Conservation (phyloP, 2,329 filamentous ascomycete species). For the Rachicladosporium sp. region DNA sequence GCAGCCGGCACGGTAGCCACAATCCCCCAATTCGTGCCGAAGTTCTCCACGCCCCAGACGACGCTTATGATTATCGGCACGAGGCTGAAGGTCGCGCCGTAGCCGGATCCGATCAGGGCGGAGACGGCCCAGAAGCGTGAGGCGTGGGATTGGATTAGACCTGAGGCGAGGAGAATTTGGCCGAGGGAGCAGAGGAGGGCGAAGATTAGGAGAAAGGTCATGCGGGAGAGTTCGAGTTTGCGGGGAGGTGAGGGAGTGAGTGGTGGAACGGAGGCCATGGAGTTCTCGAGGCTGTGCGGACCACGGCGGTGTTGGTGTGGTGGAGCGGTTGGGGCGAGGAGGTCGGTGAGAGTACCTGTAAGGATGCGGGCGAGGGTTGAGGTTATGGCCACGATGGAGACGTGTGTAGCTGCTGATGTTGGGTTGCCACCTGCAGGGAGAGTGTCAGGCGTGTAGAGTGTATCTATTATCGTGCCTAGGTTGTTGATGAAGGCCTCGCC, state of each 20-base stretch:
- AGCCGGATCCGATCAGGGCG: slow-evolving; percentile 73
- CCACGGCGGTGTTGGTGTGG: slow-evolving; percentile 46
- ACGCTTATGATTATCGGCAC: slow-evolving; percentile 90
- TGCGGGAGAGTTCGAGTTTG: slow-evolving; percentile 56
- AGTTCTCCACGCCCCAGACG: slow-evolving; percentile 97
- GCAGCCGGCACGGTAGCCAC: slow-evolving; percentile 82
- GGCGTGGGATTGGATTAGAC: slow-evolving; percentile 58
- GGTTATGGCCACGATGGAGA: slow-evolving; percentile 81
- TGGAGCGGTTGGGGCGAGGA: slow-evolving; percentile 51
- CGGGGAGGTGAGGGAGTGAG: slow-evolving; percentile 8
- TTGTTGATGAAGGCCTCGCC: slow-evolving; percentile 99
- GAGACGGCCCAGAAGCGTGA: slow-evolving; percentile 79
- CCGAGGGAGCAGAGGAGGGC: slow-evolving; percentile 60
- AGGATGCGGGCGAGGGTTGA: slow-evolving; percentile 84
- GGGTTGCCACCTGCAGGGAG: slow-evolving; percentile 31
- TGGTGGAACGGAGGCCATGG: slow-evolving; percentile 23
- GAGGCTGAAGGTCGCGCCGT: slow-evolving; percentile 81
- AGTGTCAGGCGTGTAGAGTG: slow-evolving; percentile 55
- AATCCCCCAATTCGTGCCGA: slow-evolving; percentile 95
- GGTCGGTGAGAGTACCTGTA: slow-evolving; percentile 77
- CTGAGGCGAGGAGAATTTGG: slow-evolving; percentile 65
- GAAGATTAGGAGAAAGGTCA: slow-evolving; percentile 67
- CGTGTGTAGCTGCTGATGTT: slow-evolving; percentile 69
- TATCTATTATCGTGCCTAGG: slow-evolving; percentile 82
- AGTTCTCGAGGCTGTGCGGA: slow-evolving; percentile 31